A percentile compares a stretch with the other conserved stretches of the same genome.
These are phyloP conservation scores for Uronychia binucleata DNA, from an alignment of 73 alveolate species.

Conservation along the genomic window DNA sequence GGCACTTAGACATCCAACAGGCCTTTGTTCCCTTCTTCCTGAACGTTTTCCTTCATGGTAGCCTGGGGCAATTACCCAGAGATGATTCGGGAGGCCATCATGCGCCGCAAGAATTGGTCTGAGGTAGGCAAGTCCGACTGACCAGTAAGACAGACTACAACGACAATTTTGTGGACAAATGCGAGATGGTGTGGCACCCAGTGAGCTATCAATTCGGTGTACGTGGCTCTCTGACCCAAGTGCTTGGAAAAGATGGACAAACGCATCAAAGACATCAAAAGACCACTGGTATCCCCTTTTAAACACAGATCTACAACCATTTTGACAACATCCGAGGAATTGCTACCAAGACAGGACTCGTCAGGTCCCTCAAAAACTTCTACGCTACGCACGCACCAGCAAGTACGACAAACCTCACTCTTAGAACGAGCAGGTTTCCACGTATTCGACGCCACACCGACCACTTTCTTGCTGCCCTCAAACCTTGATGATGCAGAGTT, in stretches of 20 bases:
- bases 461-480: slow-evolving; percentile 60
- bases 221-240: background rate
- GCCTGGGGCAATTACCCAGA: slow-evolving; percentile 47
- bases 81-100: slow-evolving; percentile 31
- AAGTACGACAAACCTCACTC: slow-evolving; percentile 12
- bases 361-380: slow-evolving; percentile 43
- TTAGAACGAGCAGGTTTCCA: slow-evolving; percentile 30
- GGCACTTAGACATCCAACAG: background rate
- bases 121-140: slow-evolving; percentile 21
- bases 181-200: slow-evolving; percentile 39
- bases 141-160: background rate
- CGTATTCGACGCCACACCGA: slow-evolving; percentile 70
- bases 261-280: background rate
- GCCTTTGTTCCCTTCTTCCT: background rate
- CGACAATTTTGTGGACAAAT: background rate
- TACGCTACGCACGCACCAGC: slow-evolving; percentile 42
- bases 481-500: slow-evolving; percentile 40
- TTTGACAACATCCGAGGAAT: slow-evolving; percentile 41
- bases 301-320: slow-evolving; percentile 46
- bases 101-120: slow-evolving; percentile 48
- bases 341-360: slow-evolving; percentile 61
- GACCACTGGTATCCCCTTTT: background rate
- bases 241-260: background rate
- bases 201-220: slow-evolving; percentile 4
- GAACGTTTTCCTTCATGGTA: background rate